Evolutionary conservation across 2,329 filamentous ascomycete species (phyloP), one percentile per base, ranked within the genome.

Genomic region (Massarina eburnea): DNA sequence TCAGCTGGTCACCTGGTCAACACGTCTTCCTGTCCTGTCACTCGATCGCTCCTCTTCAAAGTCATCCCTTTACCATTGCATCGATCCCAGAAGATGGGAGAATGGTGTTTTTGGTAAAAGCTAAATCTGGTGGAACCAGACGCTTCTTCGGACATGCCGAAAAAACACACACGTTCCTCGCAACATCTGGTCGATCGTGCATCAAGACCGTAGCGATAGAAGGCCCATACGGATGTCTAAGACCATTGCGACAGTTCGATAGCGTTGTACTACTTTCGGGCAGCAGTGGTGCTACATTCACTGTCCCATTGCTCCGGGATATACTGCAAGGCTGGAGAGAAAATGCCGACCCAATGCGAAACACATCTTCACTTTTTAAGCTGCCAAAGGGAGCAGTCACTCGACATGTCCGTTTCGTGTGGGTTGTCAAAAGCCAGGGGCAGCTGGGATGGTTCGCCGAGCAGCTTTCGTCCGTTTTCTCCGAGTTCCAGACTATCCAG

Each of bases 21-120:
- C 83, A 86, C 59, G 74, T 81, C 0, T 84, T 84, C 54, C 67
- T 86, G 2, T 79, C 79, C 4, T 83, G 74, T 55, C 83, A 79
- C 55, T 73, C 73, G 0, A 61, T 84, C 29, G 73, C 75, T 15
- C 81, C 80, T 1, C 65, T 86, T 2, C 80, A 85, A 56, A 79
- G 77, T 19, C 83, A 87, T 52, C 84, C 83, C 0, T 86, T 86
- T 57, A 85, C 82, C 1, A 81, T 86, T 46, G 71, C 79, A 2
- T 81, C 79, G 1, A 72, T 83, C 10, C 78, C 80, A 0, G 71
- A 72, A 30, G 80, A 83, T 55, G 72, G 73, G 1, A 76, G 73
- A 45, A 72, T 84, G 61, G 79, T 82, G 41, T 82, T 84, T 49
- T 60, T 81, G 3, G 71, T 83, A 8, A 78, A 80, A 45, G 73